Conservation (phyloP, 371 early-diverging fungal genomes). For the Thermomucor indicae-seudaticae region DNA sequence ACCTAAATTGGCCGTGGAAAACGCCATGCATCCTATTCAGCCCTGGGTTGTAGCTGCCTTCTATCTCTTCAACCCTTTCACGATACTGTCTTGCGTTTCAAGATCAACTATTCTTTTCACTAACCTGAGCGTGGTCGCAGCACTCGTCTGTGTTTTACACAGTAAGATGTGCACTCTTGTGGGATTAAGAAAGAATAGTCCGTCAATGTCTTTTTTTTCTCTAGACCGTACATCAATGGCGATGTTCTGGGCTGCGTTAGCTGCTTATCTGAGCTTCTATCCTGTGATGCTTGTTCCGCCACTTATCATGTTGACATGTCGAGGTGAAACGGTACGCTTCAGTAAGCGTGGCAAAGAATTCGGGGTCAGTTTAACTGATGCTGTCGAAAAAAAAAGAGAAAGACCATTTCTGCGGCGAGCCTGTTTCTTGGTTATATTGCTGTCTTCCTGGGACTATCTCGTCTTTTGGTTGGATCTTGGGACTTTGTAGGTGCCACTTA, state of each 20-base stretch:
- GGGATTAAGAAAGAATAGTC: background rate
- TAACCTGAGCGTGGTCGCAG: constrained; percentile 63
- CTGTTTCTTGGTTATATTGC: constrained; percentile 5
- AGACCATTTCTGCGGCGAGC: background rate
- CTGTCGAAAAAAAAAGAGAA: background rate
- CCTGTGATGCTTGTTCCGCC: constrained; percentile 78
- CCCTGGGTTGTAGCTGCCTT: constrained; percentile 47
- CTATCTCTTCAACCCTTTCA: constrained; percentile 85
- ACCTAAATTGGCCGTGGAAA: constrained; percentile 23
- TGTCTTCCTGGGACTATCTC: constrained; percentile 53
- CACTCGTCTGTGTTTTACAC: constrained; percentile 65
- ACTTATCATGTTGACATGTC: constrained; percentile 40
- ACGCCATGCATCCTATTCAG: constrained; percentile 7
- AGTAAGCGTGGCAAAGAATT: constrained; percentile 3
- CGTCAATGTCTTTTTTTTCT: no score
- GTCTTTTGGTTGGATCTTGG: constrained; percentile 65
- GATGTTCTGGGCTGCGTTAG: constrained; percentile 69
- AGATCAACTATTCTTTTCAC: constrained; percentile 73
- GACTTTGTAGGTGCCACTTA: constrained; percentile 67
- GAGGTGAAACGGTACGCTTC: background rate
- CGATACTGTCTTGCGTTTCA: constrained; percentile 70
- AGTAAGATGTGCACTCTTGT: constrained; percentile 43
- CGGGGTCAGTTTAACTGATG: no score
- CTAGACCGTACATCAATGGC: constrained; percentile 22
- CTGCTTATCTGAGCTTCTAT: constrained; percentile 78